A percentile compares a stretch with the other conserved stretches of the same genome.
phyloP scores from a whole-genome alignment of 176 grass and related monocot genomes.

The Rhynchospora tenuis region DNA sequence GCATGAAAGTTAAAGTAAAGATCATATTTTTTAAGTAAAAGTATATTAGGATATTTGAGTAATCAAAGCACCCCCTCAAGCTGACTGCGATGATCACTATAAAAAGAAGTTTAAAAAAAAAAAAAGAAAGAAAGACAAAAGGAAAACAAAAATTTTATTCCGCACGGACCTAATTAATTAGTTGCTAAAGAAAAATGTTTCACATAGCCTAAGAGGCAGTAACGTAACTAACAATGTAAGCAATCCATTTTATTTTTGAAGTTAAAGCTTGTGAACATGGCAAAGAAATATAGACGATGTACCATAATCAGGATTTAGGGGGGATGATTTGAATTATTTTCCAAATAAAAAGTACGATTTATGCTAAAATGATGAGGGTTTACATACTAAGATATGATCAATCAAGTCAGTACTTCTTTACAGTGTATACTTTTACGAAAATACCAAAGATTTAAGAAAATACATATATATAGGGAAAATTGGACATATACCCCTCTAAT shows the following conservation, averaged over 20 bases:
- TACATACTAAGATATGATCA: too few relatives aligned
- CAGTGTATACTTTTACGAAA: too few relatives aligned
- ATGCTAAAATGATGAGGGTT: not conserved
- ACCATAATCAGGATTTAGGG: not conserved
- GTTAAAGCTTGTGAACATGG: too few relatives aligned
- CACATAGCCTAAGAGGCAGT: too few relatives aligned
- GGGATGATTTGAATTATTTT: not conserved
- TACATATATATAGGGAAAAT: too few relatives aligned
- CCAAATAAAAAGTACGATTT: not conserved
- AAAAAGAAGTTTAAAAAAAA: not conserved
- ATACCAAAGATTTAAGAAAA: too few relatives aligned
- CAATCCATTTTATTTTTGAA: too few relatives aligned
- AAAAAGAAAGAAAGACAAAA: not conserved
- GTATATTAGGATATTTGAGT: slow-evolving; percentile 1
- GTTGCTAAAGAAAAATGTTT: not conserved
- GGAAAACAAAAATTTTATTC: not conserved
- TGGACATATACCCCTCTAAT: too few relatives aligned
- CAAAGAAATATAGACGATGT: too few relatives aligned
- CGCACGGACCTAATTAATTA: not conserved
- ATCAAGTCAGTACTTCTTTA: too few relatives aligned
- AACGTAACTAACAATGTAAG: too few relatives aligned
- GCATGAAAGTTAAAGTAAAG: not conserved
- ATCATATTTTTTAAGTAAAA: not conserved
- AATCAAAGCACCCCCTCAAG: not conserved
- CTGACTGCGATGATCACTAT: not conserved